Base-by-base conservation (phyloP, 2,329 filamentous ascomycete species). In the Neophaeococcomyces aloes region DNA sequence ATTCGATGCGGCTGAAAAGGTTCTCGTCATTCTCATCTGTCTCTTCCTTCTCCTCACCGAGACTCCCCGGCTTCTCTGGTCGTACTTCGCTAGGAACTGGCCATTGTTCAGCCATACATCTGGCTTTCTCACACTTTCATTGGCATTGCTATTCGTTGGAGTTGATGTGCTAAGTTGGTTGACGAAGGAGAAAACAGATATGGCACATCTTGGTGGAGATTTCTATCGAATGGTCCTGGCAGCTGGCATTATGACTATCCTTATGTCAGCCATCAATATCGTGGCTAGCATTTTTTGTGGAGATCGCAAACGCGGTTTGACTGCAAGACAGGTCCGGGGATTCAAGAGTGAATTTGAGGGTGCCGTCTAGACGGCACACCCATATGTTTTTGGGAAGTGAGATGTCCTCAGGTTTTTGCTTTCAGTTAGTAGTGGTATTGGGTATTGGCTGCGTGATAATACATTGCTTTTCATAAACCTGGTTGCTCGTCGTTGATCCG, bases 1-100 rank as follows among this genome's bases (percentile, higher is more conserved):
- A 4, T 42, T 42, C 31, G 39, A 42, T 42, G 30, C 34, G 7
- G 39, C 18, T 8, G 39, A 42, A 15, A 42, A 42, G 21, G 25
- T 29, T n/a, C 13, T 42, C 29, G 29, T 42, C 21, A 42, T 42
- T 14, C 18, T 42, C 13, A 27, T 42, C 21, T 17, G 30, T 11
- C 18, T 33, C 3, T 35, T 34, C 30, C 17, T 42, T 4, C 30
- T 42, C 10, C 5, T 42, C 7, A 35, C 39, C 10, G 39, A 42
- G 31, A 32, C 34, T 17, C 39, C 39, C 2, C 19, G 19, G 19
- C 13, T 42, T 18, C 17, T 42, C 15, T 8, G 31, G 15, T 30
- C 19, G 15, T 34, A 42, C 19, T 18, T 42, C 14, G 19, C 30
- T 5, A 42, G 30, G 17, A 32, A 41, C 15, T 41, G 38, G 38